Conservation (phyloP, 2,329 filamentous ascomycete genomes). For the Hypoxylon sp. region DNA sequence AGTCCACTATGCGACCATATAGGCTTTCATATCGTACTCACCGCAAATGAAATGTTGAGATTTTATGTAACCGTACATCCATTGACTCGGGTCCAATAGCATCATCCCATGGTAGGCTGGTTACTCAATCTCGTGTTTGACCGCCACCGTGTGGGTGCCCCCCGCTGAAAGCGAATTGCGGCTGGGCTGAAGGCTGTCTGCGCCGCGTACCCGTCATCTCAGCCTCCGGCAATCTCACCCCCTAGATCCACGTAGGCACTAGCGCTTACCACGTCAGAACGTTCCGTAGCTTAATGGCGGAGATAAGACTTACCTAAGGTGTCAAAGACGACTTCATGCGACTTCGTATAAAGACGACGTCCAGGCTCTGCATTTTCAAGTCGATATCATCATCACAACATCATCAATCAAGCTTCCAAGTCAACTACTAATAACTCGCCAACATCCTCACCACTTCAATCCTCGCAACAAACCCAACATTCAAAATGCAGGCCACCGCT, state of each 20-base stretch:
- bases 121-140: constrained; percentile 31
- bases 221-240: constrained; percentile 19
- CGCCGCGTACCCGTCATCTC: constrained; percentile 30
- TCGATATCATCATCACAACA: constrained; percentile 22
- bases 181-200: constrained; percentile 32
- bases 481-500: constrained; percentile 44
- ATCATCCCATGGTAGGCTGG: constrained; percentile 5
- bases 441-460: constrained; percentile 23
- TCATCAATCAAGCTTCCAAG: constrained; percentile 27
- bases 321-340: constrained; percentile 18
- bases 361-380: constrained; percentile 6
- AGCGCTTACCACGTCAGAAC: constrained; percentile 32
- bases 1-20: constrained; percentile 17
- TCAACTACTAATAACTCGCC: constrained; percentile 20
- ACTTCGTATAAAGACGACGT: constrained; percentile 28
- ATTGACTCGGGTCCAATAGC: constrained; percentile 22
- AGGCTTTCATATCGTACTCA: constrained; percentile 24
- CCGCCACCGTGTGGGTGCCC: background rate
- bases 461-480: constrained; percentile 28
- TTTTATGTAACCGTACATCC: constrained; percentile 18
- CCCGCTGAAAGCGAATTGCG: constrained; percentile 31
- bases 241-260: constrained; percentile 23
- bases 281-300: constrained; percentile 16
- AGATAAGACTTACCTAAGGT: constrained; percentile 1
- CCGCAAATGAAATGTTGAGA: constrained; percentile 24